Base-by-base conservation (phyloP, 345 rosid genomes). In the Arabis hirsuta region DNA sequence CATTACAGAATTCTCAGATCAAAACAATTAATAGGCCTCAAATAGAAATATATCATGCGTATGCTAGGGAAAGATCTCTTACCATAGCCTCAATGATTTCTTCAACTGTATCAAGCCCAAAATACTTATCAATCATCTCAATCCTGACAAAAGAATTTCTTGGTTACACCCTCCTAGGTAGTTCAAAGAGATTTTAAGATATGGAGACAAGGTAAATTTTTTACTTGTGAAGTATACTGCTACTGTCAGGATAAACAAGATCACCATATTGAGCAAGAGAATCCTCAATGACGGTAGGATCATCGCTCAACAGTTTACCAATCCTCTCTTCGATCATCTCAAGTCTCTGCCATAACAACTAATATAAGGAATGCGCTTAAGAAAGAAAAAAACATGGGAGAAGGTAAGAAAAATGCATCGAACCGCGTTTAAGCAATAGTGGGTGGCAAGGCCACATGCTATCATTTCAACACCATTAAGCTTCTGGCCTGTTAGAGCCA, bases 361-460 rank as follows among this genome's bases (percentile, higher is more conserved):
- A 14, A 44, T 54, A 7, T 71, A 64, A 71, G 68, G 47, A 55
- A 44, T 43, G 62, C 13, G 24, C 45, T 43, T 53, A 43, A 27
- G 41, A 52, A 45, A 14, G 11, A 69, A 10, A 65, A 41, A 65
- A 82, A 55, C 47, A 64, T 45, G 39, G 13, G 42, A 57, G 8
- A 44, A 16, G 62, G 12, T 39, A 62, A 55, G 67, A 56, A 54
- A 45, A 43, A 64, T 26, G 47, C 31, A 63, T 79, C 90, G 68
- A 65, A 95, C 97, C 43, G 83, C 81, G 65, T 86, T 80, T 78
- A 95, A 79, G 60, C 87, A 75, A 72, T 76, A 95, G 76, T 88
- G 99, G 31, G 99, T 90, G 42, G 99, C 98, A 79, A 91, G 97
- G 82, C 91, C 88, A 79, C 88, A 88, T 2, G 96, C 96, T 76